Evolutionary conservation across 208 protist genomes (phyloP), one percentile per base, ranked within the genome.

Genomic region (Acanthamoeba castellanii): DNA sequence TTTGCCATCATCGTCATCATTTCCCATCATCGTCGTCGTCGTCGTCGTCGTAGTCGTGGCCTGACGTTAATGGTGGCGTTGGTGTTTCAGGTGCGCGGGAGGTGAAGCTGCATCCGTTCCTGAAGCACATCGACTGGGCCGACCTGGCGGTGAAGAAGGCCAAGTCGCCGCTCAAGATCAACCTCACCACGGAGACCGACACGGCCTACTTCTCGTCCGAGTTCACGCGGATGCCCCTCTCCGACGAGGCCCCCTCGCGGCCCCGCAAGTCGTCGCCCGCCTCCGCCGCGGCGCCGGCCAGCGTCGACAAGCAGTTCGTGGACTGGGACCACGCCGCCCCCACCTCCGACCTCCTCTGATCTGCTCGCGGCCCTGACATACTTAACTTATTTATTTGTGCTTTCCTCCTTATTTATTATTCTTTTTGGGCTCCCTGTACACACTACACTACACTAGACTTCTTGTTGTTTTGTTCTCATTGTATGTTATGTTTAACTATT

Each of bases 171-270:
- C 45, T 93, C 27, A 93, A 93, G 89, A 93, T 93, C 89, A 61
- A 37, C 64, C 34, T 93, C 7, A 27, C 57, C 32, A 66, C 89
- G 22, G 89, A 93, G 22, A 93, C 89, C 0, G 89, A 93, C 89
- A 93, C 89, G n/a, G 25, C 89, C 42, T 93, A 93, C 89, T 93
- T 93, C 89, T 93, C 89, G 9, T 78, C 89, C 32, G 89, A 93
- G 68, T 93, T 93, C 66, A 93, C 89, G 45, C 89, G 66, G 25
- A 93, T 93, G 89, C 66, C 89, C 30, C 66, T 93, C 47, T 30
- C 89, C 57, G 89, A 93, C 42, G 84, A 91, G 50, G 57, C 50
- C 18, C 84, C 84, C 34, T 70, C 50, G 7, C 59, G 57, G 11
- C 32, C 50, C 84, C 84, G 84, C 55, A 91, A 61, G 50, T 14